Conservation (phyloP, 169 alveolate species). For the Theileria sp. region DNA sequence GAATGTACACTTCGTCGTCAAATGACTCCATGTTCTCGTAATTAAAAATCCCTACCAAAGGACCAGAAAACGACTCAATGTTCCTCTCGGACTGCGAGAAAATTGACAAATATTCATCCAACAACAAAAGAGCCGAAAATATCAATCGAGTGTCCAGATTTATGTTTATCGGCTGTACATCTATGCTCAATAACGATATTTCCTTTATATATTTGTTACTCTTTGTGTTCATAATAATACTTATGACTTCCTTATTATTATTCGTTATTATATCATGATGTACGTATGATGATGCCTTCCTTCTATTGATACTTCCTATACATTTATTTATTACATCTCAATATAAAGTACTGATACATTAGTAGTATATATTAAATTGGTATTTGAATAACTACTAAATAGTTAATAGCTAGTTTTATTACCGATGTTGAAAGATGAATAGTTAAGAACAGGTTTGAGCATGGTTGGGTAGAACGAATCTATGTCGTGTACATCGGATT, state of each 20-base stretch:
- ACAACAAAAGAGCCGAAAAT: slow-evolving; percentile 36
- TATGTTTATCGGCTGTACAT: slow-evolving; percentile 46
- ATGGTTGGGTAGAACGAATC: slow-evolving; percentile 59
- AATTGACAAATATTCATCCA: slow-evolving; percentile 51
- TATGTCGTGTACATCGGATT: slow-evolving; percentile 62
- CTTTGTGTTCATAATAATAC: slow-evolving; percentile 30
- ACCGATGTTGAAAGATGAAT: slow-evolving; percentile 13
- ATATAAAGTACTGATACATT: too few relatives aligned
- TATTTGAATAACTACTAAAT: neutral
- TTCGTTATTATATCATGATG: neutral
- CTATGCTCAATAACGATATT: slow-evolving; percentile 44
- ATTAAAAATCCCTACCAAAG: slow-evolving; percentile 59
- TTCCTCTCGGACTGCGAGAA: slow-evolving; percentile 47
- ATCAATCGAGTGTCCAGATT: slow-evolving; percentile 60
- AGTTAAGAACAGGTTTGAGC: slow-evolving; percentile 49
- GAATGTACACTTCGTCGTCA: slow-evolving; percentile 44
- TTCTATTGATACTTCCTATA: neutral
- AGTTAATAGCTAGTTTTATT: neutral
- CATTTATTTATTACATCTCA: neutral
- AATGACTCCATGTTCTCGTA: slow-evolving; percentile 32
- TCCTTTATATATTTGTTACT: slow-evolving; percentile 42
- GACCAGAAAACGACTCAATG: slow-evolving; percentile 51
- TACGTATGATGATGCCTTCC: slow-evolving; percentile 6
- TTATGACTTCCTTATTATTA: neutral
- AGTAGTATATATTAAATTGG: too few relatives aligned